These are phyloP conservation scores for Diaporthe sp. DNA, from an alignment of 2,329 filamentous ascomycete genomes.

Conservation along the genomic window DNA sequence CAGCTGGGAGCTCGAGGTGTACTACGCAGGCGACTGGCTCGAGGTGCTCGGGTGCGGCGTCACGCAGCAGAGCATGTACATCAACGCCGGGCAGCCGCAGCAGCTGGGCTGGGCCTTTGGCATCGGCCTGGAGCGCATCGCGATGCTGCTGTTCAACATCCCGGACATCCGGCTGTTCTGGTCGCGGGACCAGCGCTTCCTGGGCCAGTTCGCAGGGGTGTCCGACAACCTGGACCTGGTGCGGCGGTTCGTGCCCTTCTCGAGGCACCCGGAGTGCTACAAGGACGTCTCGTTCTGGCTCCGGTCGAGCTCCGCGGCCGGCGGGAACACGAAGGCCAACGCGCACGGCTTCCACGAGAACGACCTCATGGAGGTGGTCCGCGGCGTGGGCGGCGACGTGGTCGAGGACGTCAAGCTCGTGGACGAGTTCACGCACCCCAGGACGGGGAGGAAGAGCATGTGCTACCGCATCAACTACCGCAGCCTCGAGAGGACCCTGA, in stretches of 20 bases:
- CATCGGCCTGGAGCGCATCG: constrained; percentile 92
- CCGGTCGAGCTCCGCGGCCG: constrained; percentile 60
- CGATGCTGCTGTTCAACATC: constrained; percentile 97
- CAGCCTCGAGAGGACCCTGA: constrained; percentile 91
- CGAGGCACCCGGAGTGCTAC: constrained; percentile 88
- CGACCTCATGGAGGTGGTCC: constrained; percentile 96
- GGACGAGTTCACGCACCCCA: constrained; percentile 91
- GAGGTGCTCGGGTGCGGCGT: constrained; percentile 96
- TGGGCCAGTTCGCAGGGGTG: constrained; percentile 83
- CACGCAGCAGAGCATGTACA: constrained; percentile 84
- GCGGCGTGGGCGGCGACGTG: constrained; percentile 83
- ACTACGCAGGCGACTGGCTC: constrained; percentile 95
- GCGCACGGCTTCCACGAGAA: constrained; percentile 84
- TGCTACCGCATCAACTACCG: constrained; percentile 96
- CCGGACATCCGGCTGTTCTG: constrained; percentile 98
- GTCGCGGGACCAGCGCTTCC: constrained; percentile 87
- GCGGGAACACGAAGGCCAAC: constrained; percentile 59
- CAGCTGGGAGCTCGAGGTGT: constrained; percentile 96
- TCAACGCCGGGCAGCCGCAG: constrained; percentile 80
- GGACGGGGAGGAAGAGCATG: constrained; percentile 84
- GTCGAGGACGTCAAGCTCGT: constrained; percentile 90
- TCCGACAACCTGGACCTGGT: constrained; percentile 64
- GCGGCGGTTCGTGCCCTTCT: constrained; percentile 85
- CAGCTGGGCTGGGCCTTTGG: constrained; percentile 96
- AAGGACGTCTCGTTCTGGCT: constrained; percentile 98